These are phyloP conservation scores for Didymella pomorum DNA, from an alignment of 2,329 filamentous ascomycete genomes.

Conservation along the genomic window DNA sequence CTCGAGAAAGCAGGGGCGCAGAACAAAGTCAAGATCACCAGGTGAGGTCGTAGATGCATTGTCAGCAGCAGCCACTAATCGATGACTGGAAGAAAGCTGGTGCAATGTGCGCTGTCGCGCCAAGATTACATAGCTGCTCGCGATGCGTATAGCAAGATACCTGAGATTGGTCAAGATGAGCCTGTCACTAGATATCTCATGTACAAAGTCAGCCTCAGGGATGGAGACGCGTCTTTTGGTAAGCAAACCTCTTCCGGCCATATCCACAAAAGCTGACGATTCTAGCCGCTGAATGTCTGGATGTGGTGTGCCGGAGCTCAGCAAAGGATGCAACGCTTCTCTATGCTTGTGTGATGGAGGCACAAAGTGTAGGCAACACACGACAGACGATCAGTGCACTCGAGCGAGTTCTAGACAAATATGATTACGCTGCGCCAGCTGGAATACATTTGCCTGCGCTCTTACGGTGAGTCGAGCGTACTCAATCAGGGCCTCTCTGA, in stretches of 20 bases:
- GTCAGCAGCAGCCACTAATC: not conserved
- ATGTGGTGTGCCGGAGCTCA: slow-evolving; percentile 63
- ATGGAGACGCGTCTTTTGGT: slow-evolving; percentile 63
- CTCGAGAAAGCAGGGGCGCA: slow-evolving; percentile 71
- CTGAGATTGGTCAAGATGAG: slow-evolving; percentile 65
- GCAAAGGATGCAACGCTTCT: slow-evolving; percentile 69
- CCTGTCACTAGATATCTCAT: slow-evolving; percentile 75
- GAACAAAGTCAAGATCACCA: slow-evolving; percentile 73
- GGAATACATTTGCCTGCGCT: slow-evolving; percentile 69
- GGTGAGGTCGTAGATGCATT: slow-evolving; percentile 53
- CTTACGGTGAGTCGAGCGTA: slow-evolving; percentile 61
- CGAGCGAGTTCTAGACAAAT: slow-evolving; percentile 66
- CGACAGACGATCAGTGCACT: slow-evolving; percentile 66
- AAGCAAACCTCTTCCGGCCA: slow-evolving; percentile 16
- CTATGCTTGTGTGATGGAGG: slow-evolving; percentile 82
- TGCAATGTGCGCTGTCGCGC: slow-evolving; percentile 71
- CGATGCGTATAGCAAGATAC: slow-evolving; percentile 66
- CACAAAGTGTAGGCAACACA: slow-evolving; percentile 70
- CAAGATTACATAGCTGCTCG: slow-evolving; percentile 64
- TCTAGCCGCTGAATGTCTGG: slow-evolving; percentile 69
- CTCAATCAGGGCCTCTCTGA: slow-evolving; percentile 18
- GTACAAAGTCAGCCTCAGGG: slow-evolving; percentile 74
- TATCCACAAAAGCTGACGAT: slow-evolving; percentile 17
- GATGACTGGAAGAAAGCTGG: slow-evolving; percentile 68
- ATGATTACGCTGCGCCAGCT: slow-evolving; percentile 57